Base-by-base conservation (phyloP, 192 early-diverging fungal genomes). In the Gonapodya prolifera region DNA sequence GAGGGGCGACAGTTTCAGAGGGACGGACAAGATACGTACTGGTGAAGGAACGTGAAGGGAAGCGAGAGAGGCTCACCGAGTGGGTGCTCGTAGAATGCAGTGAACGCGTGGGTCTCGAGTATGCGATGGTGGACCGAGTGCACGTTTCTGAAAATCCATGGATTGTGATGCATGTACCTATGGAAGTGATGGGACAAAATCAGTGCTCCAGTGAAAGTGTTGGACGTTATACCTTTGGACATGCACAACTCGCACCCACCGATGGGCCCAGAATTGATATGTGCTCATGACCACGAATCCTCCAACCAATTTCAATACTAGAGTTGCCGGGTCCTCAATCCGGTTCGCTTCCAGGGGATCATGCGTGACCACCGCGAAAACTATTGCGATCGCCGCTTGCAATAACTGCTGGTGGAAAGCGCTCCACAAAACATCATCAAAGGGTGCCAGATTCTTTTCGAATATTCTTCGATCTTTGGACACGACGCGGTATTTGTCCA, bases 11-110 rank as follows among this genome's bases (percentile, higher is more conserved):
- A 61, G 45, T 23, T 16, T 61, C 23, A 61, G 23, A 61, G 45
- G 8, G 45, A 8, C 8, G 45, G 45, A 61, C 23, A 16, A 8
- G 23, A 16, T 61, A 61, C 23, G n/a, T n/a, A n/a, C n/a, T n/a
- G n/a, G 45, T 16, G 45, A 61, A 23, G 23, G 23, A 61, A 61
- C 8, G 8, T 61, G 45, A n/a, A n/a, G n/a, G n/a, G n/a, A n/a
- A n/a, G n/a, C n/a, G n/a, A 61, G 45, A 23, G 23, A 61, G 8
- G 23, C 23, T 61, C 23, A 61, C 45, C 45, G 34, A 94, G 74
- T 0, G 92, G 92, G 80, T 94, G 92, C 82, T 94, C 92, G 82
- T 94, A 94, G 35, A 94, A 83, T 28, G 92, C 92, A 23, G 91
- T 91, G 84, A 88, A 94, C 2, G 92, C 90, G 83, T 90, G 92